Conservation (phyloP, 208 protist species). For the Acanthamoeba lugdunensis region DNA sequence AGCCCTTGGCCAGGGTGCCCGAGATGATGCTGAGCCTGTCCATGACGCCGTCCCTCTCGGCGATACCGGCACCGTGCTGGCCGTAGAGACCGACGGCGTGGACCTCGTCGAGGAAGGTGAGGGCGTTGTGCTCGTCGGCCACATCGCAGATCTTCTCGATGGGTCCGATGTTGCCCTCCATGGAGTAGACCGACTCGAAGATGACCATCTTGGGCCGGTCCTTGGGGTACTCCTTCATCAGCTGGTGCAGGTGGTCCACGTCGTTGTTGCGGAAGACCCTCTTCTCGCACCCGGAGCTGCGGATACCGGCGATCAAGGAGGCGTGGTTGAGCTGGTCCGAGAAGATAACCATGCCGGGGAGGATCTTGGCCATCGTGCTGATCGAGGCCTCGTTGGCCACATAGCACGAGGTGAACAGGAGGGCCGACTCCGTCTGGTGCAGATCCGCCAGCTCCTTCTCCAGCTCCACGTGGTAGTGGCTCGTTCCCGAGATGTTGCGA, state of each 20-base stretch:
- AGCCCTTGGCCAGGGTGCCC: conserved; percentile 97
- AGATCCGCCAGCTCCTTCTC: conserved; percentile 94
- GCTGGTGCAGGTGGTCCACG: conserved; percentile 92
- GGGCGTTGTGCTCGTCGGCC: conserved; percentile 95
- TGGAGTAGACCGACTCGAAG: conserved; percentile 98
- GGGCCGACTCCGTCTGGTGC: conserved; percentile 93
- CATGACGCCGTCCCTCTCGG: conserved; percentile 92
- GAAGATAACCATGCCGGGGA: conserved; percentile 88
- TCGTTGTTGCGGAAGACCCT: conserved; percentile 95
- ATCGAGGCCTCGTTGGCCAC: conserved; percentile 94
- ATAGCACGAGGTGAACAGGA: conserved; percentile 94
- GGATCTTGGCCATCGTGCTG: conserved; percentile 83
- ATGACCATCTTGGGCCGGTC: conserved; percentile 91
- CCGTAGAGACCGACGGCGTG: conserved; percentile 97
- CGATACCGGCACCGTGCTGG: conserved; percentile 93
- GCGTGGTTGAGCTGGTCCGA: conserved; percentile 97
- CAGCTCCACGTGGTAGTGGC: conserved; percentile 87
- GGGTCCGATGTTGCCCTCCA: conserved; percentile 96
- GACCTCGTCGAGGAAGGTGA: conserved; percentile 97
- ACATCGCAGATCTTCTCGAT: conserved; percentile 93
- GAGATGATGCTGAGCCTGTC: conserved; percentile 94
- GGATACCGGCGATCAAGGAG: conserved; percentile 96
- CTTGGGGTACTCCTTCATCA: conserved; percentile 83
- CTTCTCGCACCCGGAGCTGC: conserved; percentile 89
- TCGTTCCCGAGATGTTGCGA: conserved; percentile 90